A percentile compares a stretch with the other conserved stretches of the same genome.
Evolutionary conservation across 768 basidiomycete genomes (phyloP).

Genomic region (Hypholoma fasciculare): DNA sequence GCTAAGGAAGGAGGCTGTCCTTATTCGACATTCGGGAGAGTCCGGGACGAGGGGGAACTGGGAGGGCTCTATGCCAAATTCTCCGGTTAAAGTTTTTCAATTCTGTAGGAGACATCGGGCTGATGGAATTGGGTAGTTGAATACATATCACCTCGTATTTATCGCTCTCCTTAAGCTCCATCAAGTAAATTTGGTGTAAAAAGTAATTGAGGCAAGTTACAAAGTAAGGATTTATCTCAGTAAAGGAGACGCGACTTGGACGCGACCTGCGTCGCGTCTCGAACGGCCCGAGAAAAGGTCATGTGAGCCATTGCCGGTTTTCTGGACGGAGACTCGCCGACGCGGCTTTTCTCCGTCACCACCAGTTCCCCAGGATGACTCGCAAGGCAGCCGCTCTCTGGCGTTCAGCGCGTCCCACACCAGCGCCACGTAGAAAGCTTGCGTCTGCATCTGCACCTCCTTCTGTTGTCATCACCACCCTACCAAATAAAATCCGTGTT

Average conservation of each 20-base stretch:
- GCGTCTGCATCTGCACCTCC: constrained; percentile 26
- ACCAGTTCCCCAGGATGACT: constrained; percentile 33
- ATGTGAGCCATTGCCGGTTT: constrained; percentile 1
- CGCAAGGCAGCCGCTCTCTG: constrained; percentile 36
- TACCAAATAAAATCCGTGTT: constrained; percentile 90
- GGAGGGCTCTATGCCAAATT: too few relatives aligned
- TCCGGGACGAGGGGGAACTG: too few relatives aligned
- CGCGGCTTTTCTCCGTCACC: background rate
- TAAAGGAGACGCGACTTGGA: background rate
- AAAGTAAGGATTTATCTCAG: background rate
- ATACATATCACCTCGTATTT: too few relatives aligned
- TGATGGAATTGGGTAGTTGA: too few relatives aligned
- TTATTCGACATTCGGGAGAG: too few relatives aligned
- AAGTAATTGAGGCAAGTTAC: too few relatives aligned
- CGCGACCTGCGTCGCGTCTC: background rate
- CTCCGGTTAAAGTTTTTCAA: too few relatives aligned
- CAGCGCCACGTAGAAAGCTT: constrained; percentile 10
- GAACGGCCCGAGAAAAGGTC: background rate
- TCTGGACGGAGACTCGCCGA: background rate
- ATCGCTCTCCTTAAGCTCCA: too few relatives aligned
- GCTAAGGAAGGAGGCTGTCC: too few relatives aligned
- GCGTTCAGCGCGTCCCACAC: constrained; percentile 25
- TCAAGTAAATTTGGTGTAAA: too few relatives aligned
- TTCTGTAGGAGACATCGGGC: too few relatives aligned
- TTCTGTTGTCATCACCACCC: constrained; percentile 69